phyloP scores from a whole-genome alignment of 176 grass and related monocot genomes.

The Aegilops tauschii region DNA sequence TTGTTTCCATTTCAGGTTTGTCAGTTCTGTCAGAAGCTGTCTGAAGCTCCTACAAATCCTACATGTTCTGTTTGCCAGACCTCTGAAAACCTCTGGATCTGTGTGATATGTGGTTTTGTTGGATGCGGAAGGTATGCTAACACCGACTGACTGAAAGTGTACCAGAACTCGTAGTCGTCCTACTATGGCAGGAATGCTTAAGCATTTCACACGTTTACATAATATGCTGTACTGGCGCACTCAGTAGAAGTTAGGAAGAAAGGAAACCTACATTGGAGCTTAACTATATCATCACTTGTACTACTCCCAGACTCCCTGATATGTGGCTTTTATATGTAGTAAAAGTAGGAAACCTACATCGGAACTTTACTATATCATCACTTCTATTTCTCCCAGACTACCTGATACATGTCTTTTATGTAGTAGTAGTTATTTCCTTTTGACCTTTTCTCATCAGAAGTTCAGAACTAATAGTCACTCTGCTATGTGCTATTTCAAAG shows the following conservation, averaged over 20 bases:
- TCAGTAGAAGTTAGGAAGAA: neutral
- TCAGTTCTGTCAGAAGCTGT: slow-evolving; percentile 80
- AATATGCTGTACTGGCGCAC: neutral
- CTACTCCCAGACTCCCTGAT: neutral
- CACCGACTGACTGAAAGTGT: neutral
- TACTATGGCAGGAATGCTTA: neutral
- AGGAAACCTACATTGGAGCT: neutral
- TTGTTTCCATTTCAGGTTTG: slow-evolving; percentile 68
- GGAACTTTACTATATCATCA: neutral
- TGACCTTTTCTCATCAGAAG: neutral
- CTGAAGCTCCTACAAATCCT: slow-evolving; percentile 75
- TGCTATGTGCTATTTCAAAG: neutral
- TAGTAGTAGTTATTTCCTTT: neutral
- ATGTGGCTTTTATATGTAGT: too few relatives aligned
- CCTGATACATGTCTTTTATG: neutral
- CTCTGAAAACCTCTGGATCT: slow-evolving; percentile 93
- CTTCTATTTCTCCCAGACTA: neutral
- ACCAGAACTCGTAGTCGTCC: neutral
- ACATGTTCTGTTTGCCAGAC: slow-evolving; percentile 93
- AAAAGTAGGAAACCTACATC: neutral
- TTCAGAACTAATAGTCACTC: neutral
- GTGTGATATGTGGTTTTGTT: slow-evolving; percentile 97
- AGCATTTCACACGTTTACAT: neutral
- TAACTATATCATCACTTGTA: neutral
- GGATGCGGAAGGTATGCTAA: slow-evolving; percentile 86